Evolutionary conservation across 805 yeast species (phyloP), one percentile per base, ranked within the genome.

Genomic region (Ogataea haglerorum): DNA sequence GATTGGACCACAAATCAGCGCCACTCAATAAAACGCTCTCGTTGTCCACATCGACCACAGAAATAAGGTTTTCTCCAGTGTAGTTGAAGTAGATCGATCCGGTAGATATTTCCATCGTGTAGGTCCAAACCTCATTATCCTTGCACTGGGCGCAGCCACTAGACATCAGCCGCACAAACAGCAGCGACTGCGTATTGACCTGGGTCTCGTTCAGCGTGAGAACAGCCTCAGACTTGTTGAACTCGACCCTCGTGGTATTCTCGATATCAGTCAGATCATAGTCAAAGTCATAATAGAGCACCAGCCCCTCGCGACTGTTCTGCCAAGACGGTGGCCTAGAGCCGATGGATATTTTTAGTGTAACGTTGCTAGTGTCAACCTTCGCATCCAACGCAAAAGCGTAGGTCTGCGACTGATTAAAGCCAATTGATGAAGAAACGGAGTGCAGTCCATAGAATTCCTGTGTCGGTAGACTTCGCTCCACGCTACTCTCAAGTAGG

Each of bases 11-110:
- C 16, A 46, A 17, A 5, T 21, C 14, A 3, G 40, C 18, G 1
- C 46, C 48, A 9, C 49, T 46, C 9, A 87, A 64, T 43, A 86
- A 64, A 0, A 86, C 89, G 24, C 84, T 73, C 16, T 69, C 67
- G 52, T 76, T 73, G 61, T 87, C 95, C 0, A 87, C 61, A 54
- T 86, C 95, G 1, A 85, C 75, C 21, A 83, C 61, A 26, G 61
- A 51, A 1, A 78, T 73, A 73, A 80, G 75, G 10, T 75, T 56
- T 15, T 75, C 63, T 34, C 70, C 69, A 54, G 81, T 85, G 85
- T 86, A 82, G 56, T 81, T 86, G 51, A 74, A 81, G 1, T 75
- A 78, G 51, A 81, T 63, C 53, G 79, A 78, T 34, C 71, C 67
- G 48, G 73, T 78, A 1, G 86, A 77, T 2, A 80, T 73, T 2